Conservation (phyloP, 2,329 filamentous ascomycete genomes). For the Alternaria sp. region DNA sequence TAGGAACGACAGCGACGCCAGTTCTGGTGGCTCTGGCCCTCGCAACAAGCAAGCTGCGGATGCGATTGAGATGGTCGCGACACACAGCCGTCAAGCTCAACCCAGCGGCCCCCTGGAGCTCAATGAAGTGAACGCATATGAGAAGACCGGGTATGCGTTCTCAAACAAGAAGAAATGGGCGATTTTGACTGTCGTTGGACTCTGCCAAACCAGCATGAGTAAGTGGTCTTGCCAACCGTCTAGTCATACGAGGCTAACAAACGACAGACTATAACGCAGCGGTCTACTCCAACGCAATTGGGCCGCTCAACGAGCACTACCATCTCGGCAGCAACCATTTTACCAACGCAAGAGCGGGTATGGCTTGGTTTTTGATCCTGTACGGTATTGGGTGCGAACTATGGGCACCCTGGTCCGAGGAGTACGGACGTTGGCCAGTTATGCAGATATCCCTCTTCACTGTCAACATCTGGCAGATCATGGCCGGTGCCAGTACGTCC, state of each 20-base stretch:
- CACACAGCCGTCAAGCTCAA: background rate
- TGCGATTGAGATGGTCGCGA: conserved; percentile 10
- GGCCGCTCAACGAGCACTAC: conserved; percentile 65
- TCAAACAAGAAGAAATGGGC: conserved; percentile 60
- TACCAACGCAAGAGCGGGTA: conserved; percentile 61
- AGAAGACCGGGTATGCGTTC: conserved; percentile 54
- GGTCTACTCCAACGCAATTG: conserved; percentile 61
- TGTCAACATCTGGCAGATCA: conserved; percentile 73
- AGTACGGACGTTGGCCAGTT: conserved; percentile 76
- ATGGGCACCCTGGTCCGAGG: conserved; percentile 82
- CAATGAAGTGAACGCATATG: conserved; percentile 24
- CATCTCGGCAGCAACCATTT: conserved; percentile 32
- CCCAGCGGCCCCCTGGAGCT: conserved; percentile 11
- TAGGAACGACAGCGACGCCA: conserved; percentile 11
- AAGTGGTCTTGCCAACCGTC: conserved; percentile 46
- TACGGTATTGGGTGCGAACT: conserved; percentile 88
- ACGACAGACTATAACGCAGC: conserved; percentile 60
- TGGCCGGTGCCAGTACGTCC: conserved; percentile 64
- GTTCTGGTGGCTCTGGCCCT: background rate
- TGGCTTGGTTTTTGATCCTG: conserved; percentile 76
- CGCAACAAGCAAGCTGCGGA: conserved; percentile 5
- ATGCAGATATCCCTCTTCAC: conserved; percentile 74
- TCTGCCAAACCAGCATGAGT: conserved; percentile 60
- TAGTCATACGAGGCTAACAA: conserved; percentile 20
- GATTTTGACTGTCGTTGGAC: conserved; percentile 60